Conservation (phyloP, 2,329 filamentous ascomycete species). For the Arachnomyces sp. region DNA sequence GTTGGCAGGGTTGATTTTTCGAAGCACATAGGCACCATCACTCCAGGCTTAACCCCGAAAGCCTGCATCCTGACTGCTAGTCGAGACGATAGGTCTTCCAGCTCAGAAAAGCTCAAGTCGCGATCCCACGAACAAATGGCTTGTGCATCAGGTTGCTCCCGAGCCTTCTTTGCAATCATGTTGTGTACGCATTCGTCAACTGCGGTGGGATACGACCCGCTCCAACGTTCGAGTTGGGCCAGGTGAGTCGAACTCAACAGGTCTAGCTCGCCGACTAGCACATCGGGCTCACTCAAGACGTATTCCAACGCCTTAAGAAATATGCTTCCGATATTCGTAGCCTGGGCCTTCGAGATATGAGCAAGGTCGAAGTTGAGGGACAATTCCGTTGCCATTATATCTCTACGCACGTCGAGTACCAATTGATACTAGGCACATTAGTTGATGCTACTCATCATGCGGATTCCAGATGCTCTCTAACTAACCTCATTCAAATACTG, state of each 20-base stretch:
- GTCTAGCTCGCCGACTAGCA: neutral
- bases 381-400: too few species aligned
- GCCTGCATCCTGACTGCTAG: slow-evolving; percentile 8
- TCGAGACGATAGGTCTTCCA: slow-evolving; percentile 13
- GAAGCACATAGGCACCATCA: slow-evolving; percentile 11
- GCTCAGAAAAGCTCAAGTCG: slow-evolving; percentile 13
- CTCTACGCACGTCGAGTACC: too few species aligned
- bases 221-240: slow-evolving; percentile 5
- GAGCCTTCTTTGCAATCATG: slow-evolving; percentile 11
- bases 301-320: too few species aligned
- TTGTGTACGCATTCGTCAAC: slow-evolving; percentile 16
- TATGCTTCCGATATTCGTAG: too few species aligned
- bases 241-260: neutral
- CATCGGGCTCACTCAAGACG: too few species aligned
- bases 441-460: too few species aligned
- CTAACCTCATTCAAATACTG: too few species aligned
- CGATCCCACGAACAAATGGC: slow-evolving; percentile 20
- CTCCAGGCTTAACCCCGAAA: slow-evolving; percentile 6
- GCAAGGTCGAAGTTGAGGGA: too few species aligned
- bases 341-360: too few species aligned
- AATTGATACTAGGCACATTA: too few species aligned
- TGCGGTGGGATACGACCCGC: slow-evolving; percentile 1
- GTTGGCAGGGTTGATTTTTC: slow-evolving; percentile 20
- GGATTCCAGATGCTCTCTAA: too few species aligned
- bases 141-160: slow-evolving; percentile 11